Percentiles rank a stretch among this genome's conserved stretches.
Evolutionary conservation across 768 basidiomycete genomes (phyloP).

Genomic region (Tricholoma flavovirens): DNA sequence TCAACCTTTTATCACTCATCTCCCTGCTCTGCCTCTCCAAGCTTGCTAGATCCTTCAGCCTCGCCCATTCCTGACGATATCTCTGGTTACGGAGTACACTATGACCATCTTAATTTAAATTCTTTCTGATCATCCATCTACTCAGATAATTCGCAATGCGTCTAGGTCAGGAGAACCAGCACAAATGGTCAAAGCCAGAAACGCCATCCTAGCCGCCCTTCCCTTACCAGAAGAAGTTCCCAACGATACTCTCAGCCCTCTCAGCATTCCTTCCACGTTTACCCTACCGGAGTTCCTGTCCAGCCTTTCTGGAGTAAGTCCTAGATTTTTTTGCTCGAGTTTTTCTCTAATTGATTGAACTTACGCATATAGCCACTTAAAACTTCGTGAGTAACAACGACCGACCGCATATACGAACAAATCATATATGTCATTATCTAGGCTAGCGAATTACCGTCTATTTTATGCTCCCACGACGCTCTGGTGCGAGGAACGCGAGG

Average conservation of each 20-base stretch:
- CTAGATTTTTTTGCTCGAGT: background rate
- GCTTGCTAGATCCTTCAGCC: background rate
- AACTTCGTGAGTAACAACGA: conserved; percentile 40
- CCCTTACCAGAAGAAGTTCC: conserved; percentile 62
- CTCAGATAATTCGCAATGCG: background rate
- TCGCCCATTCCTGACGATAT: conserved; percentile 2
- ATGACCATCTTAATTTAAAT: background rate
- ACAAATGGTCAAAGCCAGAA: conserved; percentile 47
- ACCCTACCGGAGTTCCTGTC: conserved; percentile 67
- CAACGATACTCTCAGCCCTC: conserved; percentile 61
- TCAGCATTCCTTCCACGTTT: conserved; percentile 56
- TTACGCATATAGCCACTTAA: conserved; percentile 41
- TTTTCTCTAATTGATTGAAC: conserved; percentile 2
- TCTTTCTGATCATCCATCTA: background rate
- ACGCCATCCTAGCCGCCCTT: conserved; percentile 49
- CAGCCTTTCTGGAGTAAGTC: conserved; percentile 50
- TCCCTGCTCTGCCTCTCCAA: background rate
- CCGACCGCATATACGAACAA: background rate
- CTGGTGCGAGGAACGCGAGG: conserved; percentile 81
- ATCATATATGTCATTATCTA: conserved; percentile 19
- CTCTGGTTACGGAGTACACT: conserved; percentile 10
- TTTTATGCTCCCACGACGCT: conserved; percentile 62
- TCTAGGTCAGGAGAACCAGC: conserved; percentile 31
- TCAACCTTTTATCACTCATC: conserved; percentile 2
- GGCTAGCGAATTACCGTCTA: conserved; percentile 61